These are phyloP conservation scores for Penicillium olsonii DNA, from an alignment of 2,329 filamentous ascomycete species.

Conservation along the genomic window DNA sequence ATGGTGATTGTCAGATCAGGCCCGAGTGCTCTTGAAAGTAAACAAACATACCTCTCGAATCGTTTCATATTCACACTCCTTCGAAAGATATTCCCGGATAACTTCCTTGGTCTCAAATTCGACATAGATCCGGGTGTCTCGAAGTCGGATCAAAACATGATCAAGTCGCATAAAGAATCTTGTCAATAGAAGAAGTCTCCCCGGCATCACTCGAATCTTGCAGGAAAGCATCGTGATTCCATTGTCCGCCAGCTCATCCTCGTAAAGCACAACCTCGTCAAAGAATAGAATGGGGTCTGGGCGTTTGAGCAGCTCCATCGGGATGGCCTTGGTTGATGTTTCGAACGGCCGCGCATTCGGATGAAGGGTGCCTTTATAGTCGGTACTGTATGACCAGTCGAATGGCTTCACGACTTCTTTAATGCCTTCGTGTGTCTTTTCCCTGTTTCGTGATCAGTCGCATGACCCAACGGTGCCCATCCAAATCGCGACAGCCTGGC, in stretches of 20 bases:
- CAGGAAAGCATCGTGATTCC: slow-evolving; percentile 87
- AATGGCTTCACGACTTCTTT: slow-evolving; percentile 94
- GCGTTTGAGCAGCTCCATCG: slow-evolving; percentile 80
- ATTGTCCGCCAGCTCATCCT: slow-evolving; percentile 97
- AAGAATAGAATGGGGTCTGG: slow-evolving; percentile 96
- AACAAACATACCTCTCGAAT: slow-evolving; percentile 66
- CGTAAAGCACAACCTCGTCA: slow-evolving; percentile 93
- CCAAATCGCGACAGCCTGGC: slow-evolving; percentile 20
- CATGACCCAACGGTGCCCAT: neutral
- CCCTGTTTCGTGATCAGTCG: slow-evolving; percentile 55
- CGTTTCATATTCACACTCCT: slow-evolving; percentile 77
- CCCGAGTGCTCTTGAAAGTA: neutral
- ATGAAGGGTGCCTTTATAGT: slow-evolving; percentile 73
- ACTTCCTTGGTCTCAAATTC: slow-evolving; percentile 80
- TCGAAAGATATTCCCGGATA: slow-evolving; percentile 85
- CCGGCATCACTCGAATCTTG: slow-evolving; percentile 91
- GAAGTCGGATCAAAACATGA: slow-evolving; percentile 80
- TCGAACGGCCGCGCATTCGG: slow-evolving; percentile 42
- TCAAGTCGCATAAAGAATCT: slow-evolving; percentile 93
- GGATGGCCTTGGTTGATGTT: slow-evolving; percentile 62
- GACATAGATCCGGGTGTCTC: slow-evolving; percentile 88
- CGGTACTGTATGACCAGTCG: slow-evolving; percentile 96
- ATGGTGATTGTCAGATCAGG: slow-evolving; percentile 1
- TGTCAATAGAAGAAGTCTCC: slow-evolving; percentile 78
- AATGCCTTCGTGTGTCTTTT: slow-evolving; percentile 80